A percentile compares a stretch with the other conserved stretches of the same genome.
These are phyloP conservation scores for Bryum argenteum DNA, from an alignment of 225 moss, liverwort and hornwort species.

Conservation along the genomic window DNA sequence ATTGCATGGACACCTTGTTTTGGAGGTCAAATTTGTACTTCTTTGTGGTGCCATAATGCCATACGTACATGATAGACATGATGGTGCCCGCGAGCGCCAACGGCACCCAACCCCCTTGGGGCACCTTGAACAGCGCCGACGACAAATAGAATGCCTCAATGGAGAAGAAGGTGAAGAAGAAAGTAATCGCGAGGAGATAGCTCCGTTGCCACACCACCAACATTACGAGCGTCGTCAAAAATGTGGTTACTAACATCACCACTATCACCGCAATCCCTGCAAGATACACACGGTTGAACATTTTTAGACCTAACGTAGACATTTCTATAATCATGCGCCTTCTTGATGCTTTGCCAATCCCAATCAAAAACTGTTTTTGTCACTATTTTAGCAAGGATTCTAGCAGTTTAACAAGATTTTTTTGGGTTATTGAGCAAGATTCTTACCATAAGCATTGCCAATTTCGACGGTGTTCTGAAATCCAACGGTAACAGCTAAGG, in stretches of 20 bases:
- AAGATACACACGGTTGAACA: not conserved
- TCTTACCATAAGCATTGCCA: slow-evolving; percentile 93
- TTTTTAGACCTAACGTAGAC: too few species aligned
- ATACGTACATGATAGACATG: slow-evolving; percentile 49
- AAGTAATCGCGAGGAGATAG: slow-evolving; percentile 22
- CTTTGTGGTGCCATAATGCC: slow-evolving; percentile 54
- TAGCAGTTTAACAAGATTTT: too few species aligned
- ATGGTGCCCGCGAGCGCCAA: slow-evolving; percentile 48
- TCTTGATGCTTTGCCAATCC: too few species aligned
- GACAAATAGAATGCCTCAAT: slow-evolving; percentile 68
- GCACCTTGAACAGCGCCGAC: slow-evolving; percentile 66
- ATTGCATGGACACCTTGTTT: slow-evolving; percentile 61
- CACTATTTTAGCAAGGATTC: too few species aligned
- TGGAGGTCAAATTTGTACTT: slow-evolving; percentile 51
- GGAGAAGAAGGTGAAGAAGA: slow-evolving; percentile 60
- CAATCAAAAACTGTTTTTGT: too few species aligned
- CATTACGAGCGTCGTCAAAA: slow-evolving; percentile 70
- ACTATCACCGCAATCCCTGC: slow-evolving; percentile 86
- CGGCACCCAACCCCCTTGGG: slow-evolving; percentile 83
- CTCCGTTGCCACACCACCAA: slow-evolving; percentile 67
- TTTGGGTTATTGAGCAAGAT: too few species aligned
- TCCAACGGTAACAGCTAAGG: slow-evolving; percentile 63
- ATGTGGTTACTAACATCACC: slow-evolving; percentile 91
- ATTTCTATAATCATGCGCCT: too few species aligned
- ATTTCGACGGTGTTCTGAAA: slow-evolving; percentile 67